phyloP scores from a whole-genome alignment of 2,329 filamentous ascomycete genomes.

The Stylonectria norvegica region DNA sequence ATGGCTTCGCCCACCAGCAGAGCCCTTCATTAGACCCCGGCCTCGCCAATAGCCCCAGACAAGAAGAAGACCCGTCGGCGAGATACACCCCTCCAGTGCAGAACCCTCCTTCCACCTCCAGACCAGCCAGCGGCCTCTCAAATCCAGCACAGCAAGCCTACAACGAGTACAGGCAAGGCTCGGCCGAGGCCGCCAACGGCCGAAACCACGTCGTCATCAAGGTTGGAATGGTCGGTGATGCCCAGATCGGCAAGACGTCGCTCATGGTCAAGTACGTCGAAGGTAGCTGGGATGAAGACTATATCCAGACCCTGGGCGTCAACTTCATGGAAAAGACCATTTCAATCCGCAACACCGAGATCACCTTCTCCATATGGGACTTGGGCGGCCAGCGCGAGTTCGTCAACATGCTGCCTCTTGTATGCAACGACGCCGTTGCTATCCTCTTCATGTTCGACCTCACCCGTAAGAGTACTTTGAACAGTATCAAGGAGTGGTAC shows the following conservation, averaged over 20 bases:
- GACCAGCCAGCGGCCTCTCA: conserved; percentile 55
- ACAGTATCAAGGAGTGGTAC: conserved; percentile 99
- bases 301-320: conserved; percentile 96
- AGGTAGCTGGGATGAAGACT: conserved; percentile 99
- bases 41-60: conserved; percentile 37
- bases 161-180: conserved; percentile 45
- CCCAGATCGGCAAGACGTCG: conserved; percentile 98
- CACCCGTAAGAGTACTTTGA: conserved; percentile 94
- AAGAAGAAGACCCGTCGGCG: conserved; percentile 42
- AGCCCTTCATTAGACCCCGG: conserved; percentile 51
- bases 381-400: conserved; percentile 96
- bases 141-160: conserved; percentile 39
- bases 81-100: conserved; percentile 48
- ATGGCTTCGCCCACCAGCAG: conserved; percentile 41
- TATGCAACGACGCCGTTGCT: conserved; percentile 97
- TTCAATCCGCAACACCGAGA: conserved; percentile 97
- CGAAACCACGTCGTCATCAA: conserved; percentile 90
- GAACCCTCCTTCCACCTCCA: conserved; percentile 45
- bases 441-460: conserved; percentile 99
- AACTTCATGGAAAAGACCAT: conserved; percentile 99
- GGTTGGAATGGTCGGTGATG: conserved; percentile 98
- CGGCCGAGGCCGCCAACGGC: conserved; percentile 41
- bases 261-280: conserved; percentile 99
- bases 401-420: conserved; percentile 98
- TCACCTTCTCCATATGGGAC: conserved; percentile 99